phyloP scores from a whole-genome alignment of 306 rosid genomes.

The Hylodesmum podocarpum region DNA sequence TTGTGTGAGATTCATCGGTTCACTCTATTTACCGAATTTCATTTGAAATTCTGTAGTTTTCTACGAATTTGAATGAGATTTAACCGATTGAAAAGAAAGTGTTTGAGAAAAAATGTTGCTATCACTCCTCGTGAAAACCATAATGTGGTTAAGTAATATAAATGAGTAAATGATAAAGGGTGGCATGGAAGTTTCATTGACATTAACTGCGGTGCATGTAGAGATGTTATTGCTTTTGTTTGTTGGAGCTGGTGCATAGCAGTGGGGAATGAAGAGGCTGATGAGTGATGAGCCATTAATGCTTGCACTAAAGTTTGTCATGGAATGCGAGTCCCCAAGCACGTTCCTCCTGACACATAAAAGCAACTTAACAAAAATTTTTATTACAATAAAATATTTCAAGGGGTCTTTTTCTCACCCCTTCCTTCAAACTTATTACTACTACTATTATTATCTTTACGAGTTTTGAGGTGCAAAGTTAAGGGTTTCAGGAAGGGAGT shows the following conservation, averaged over 20 bases:
- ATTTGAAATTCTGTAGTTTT: no score
- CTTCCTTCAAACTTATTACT: neutral
- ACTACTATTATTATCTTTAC: constrained; percentile 29
- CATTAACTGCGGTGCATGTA: neutral
- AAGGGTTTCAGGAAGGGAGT: neutral
- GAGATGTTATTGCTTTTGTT: neutral
- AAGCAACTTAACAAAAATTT: neutral
- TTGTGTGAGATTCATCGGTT: no score
- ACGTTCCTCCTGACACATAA: constrained; percentile 4
- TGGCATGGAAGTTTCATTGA: neutral
- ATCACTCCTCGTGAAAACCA: no score
- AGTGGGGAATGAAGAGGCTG: constrained; percentile 13
- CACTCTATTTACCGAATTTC: no score
- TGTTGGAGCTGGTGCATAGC: neutral
- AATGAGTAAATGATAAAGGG: neutral
- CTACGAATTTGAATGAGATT: no score
- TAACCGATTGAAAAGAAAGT: no score
- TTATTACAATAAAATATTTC: neutral
- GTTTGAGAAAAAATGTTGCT: no score
- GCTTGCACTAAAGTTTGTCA: neutral
- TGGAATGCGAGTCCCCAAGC: constrained; percentile 15
- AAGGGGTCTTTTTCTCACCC: constrained; percentile 9
- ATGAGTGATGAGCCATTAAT: constrained; percentile 1
- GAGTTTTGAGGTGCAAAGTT: constrained; percentile 21
- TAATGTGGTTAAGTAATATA: neutral